phyloP scores from a whole-genome alignment of 495 filamentous ascomycete genomes.

The Penicillium parvum region DNA sequence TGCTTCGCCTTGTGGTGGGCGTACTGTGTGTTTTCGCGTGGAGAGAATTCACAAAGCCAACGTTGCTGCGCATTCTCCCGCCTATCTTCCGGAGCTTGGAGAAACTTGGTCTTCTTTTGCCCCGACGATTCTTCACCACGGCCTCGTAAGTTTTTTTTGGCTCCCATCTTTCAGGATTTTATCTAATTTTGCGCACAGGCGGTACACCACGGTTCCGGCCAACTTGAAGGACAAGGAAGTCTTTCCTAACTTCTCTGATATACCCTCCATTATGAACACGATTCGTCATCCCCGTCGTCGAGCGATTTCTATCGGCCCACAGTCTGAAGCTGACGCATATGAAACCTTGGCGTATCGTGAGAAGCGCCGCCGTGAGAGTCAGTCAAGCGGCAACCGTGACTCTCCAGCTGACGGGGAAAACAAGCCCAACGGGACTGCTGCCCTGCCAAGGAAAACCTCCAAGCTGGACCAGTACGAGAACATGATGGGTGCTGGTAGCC shows the following conservation, averaged over 20 bases:
- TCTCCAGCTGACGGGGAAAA: constrained; percentile 22
- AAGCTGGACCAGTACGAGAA: constrained; percentile 60
- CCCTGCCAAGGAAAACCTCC: constrained; percentile 29
- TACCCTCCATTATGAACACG: constrained; percentile 71
- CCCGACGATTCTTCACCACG: constrained; percentile 82
- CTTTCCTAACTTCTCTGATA: constrained; percentile 76
- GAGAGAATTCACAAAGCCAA: constrained; percentile 82
- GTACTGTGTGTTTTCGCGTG: constrained; percentile 81
- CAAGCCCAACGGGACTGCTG: constrained; percentile 13
- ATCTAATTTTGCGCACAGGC: constrained; percentile 32
- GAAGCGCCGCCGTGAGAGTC: constrained; percentile 71
- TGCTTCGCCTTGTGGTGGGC: constrained; percentile 67
- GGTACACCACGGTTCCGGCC: constrained; percentile 81
- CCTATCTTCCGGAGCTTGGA: constrained; percentile 85
- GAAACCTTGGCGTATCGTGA: constrained; percentile 93
- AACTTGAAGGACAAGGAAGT: constrained; percentile 79
- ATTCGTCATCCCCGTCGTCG: constrained; percentile 75
- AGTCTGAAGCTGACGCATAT: constrained; percentile 93
- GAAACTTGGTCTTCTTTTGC: constrained; percentile 68
- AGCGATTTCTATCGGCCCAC: constrained; percentile 87
- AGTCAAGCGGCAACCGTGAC: constrained; percentile 32
- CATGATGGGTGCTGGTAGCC: constrained; percentile 61
- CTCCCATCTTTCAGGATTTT: not conserved
- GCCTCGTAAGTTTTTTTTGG: constrained; percentile 59
- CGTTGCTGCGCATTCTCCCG: constrained; percentile 69